Evolutionary conservation across 129 eudicot genomes (phyloP).

Genomic region (Erigeron canadensis): DNA sequence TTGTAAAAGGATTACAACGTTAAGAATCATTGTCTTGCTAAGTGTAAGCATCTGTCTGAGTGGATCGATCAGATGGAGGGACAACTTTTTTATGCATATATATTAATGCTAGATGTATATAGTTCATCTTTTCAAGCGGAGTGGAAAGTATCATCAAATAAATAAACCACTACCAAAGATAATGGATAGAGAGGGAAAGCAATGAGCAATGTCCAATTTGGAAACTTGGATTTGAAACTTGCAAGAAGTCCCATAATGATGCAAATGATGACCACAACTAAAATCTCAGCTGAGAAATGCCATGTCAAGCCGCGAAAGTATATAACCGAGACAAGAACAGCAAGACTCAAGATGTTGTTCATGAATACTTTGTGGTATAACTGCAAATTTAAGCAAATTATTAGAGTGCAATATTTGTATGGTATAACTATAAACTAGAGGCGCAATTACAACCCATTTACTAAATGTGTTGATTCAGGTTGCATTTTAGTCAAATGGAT

Average conservation of each 20-base stretch:
- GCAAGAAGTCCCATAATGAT: conserved; percentile 48
- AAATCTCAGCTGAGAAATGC: conserved; percentile 62
- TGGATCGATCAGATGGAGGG: too few relatives aligned
- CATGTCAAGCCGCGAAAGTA: conserved; percentile 54
- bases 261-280: conserved; percentile 48
- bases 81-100: not conserved
- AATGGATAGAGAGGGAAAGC: conserved; percentile 65
- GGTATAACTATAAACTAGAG: not conserved
- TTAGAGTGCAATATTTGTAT: too few relatives aligned
- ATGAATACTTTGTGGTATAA: conserved; percentile 66
- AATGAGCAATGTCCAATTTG: conserved; percentile 54
- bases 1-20: not conserved
- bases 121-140: not conserved
- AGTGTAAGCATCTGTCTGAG: not conserved
- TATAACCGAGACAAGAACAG: conserved; percentile 58
- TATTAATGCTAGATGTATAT: too few relatives aligned
- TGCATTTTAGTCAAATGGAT: not conserved
- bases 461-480: not conserved
- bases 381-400: conserved; percentile 38
- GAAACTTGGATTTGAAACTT: conserved; percentile 50
- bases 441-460: not conserved
- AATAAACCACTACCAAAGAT: conserved; percentile 60
- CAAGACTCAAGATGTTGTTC: conserved; percentile 70
- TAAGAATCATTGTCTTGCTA: not conserved
- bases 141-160: conserved; percentile 28